phyloP scores from a whole-genome alignment of 352 stramenopile species.

The Phytophthora citrophthora region DNA sequence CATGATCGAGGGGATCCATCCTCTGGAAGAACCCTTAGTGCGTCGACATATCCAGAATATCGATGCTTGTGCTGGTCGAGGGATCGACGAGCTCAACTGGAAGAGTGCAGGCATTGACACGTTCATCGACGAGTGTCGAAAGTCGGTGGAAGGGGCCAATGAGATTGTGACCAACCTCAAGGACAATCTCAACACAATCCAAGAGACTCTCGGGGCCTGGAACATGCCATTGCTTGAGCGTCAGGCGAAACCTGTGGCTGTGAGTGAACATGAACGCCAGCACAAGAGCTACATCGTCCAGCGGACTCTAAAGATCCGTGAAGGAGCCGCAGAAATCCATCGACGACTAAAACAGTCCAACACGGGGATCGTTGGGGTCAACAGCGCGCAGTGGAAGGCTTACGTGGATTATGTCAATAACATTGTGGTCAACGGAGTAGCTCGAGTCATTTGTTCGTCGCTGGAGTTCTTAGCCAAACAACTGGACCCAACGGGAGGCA shows the following conservation, averaged over 20 bases:
- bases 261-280: constrained; percentile 96
- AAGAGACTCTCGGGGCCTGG: constrained; percentile 94
- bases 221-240: constrained; percentile 94
- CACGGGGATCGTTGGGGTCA: constrained; percentile 93
- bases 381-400: constrained; percentile 96
- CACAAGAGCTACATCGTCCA: constrained; percentile 94
- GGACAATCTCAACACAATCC: constrained; percentile 95
- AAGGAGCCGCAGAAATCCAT: constrained; percentile 96
- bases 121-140: constrained; percentile 95
- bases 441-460: constrained; percentile 84
- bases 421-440: constrained; percentile 95
- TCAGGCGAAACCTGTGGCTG: constrained; percentile 95
- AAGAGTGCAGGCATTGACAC: constrained; percentile 91
- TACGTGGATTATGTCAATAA: constrained; percentile 99
- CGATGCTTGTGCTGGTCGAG: constrained; percentile 92
- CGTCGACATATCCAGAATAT: constrained; percentile 97
- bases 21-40: constrained; percentile 96
- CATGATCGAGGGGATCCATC: constrained; percentile 96
- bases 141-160: constrained; percentile 88
- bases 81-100: constrained; percentile 97
- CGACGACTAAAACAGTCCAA: constrained; percentile 96
- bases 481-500: constrained; percentile 86
- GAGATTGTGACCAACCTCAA: constrained; percentile 97
- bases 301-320: constrained; percentile 95
- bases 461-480: constrained; percentile 95